phyloP scores from a whole-genome alignment of 768 basidiomycete species.

The Auricularia auricula-judae region DNA sequence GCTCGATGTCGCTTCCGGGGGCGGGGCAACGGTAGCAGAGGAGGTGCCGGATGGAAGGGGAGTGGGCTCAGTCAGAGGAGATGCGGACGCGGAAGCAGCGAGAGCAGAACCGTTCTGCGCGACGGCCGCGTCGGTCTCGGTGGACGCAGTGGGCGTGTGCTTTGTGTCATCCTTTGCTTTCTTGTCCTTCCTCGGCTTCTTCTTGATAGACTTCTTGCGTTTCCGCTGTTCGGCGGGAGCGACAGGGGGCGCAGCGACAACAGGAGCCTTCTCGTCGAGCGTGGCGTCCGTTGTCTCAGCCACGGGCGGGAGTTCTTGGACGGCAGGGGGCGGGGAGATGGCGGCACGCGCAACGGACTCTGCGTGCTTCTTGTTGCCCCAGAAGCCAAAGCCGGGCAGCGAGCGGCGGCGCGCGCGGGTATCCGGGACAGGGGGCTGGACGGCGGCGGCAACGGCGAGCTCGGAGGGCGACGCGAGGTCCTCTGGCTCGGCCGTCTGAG shows the following conservation, averaged over 20 bases:
- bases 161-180: neutral
- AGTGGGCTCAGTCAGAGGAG: neutral
- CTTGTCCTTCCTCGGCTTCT: neutral
- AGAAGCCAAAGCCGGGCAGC: conserved; percentile 1
- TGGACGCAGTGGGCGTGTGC: neutral
- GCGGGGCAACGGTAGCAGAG: neutral
- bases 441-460: neutral
- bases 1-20: neutral
- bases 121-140: no score
- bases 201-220: conserved; percentile 1
- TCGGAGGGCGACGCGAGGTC: neutral
- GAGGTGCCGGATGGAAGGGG: neutral
- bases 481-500: neutral
- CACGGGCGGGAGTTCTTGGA: neutral
- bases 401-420: neutral
- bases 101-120: neutral
- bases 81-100: neutral
- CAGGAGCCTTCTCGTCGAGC: neutral
- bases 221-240: neutral
- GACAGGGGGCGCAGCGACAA: neutral
- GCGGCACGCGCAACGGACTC: neutral
- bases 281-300: neutral
- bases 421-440: neutral
- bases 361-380: neutral
- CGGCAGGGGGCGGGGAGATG: neutral